A percentile compares a stretch with the other conserved stretches of the same genome.
Conservation (phyloP, 2,329 filamentous ascomycete species). For the Fusarium algeriense region DNA sequence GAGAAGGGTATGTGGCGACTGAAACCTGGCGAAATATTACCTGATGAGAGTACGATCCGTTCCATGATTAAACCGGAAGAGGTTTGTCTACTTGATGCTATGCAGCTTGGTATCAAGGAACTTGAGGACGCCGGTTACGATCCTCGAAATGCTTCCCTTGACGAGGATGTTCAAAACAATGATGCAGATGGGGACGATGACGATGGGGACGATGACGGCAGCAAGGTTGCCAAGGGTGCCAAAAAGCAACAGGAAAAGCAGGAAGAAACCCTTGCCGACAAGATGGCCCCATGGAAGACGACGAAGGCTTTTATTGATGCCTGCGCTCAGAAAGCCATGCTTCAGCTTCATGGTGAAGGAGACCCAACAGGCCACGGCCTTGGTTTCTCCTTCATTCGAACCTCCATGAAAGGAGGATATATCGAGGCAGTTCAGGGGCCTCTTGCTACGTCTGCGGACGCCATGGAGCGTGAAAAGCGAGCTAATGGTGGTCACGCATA, state of each 20-base stretch:
- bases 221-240: slow-evolving; percentile 53
- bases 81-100: slow-evolving; percentile 92
- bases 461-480: slow-evolving; percentile 87
- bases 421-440: slow-evolving; percentile 82
- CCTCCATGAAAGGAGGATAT: slow-evolving; percentile 97
- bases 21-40: slow-evolving; percentile 76
- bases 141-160: slow-evolving; percentile 68
- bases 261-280: slow-evolving; percentile 83
- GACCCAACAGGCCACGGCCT: slow-evolving; percentile 94
- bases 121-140: slow-evolving; percentile 92
- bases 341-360: slow-evolving; percentile 92
- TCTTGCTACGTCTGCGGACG: slow-evolving; percentile 79
- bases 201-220: slow-evolving; percentile 59
- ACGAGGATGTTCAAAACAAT: slow-evolving; percentile 73
- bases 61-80: slow-evolving; percentile 95
- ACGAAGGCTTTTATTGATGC: slow-evolving; percentile 97
- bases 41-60: slow-evolving; percentile 84
- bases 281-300: slow-evolving; percentile 95
- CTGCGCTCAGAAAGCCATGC: slow-evolving; percentile 94
- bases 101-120: slow-evolving; percentile 94
- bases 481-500: slow-evolving; percentile 95
- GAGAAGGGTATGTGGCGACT: slow-evolving; percentile 87
- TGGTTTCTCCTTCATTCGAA: slow-evolving; percentile 97
- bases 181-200: slow-evolving; percentile 72
- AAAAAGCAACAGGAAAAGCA: slow-evolving; percentile 63